Percentiles rank a stretch among this genome's conserved stretches.
Evolutionary conservation across 768 basidiomycete species (phyloP).

Genomic region (Pleurotus ostreatus): DNA sequence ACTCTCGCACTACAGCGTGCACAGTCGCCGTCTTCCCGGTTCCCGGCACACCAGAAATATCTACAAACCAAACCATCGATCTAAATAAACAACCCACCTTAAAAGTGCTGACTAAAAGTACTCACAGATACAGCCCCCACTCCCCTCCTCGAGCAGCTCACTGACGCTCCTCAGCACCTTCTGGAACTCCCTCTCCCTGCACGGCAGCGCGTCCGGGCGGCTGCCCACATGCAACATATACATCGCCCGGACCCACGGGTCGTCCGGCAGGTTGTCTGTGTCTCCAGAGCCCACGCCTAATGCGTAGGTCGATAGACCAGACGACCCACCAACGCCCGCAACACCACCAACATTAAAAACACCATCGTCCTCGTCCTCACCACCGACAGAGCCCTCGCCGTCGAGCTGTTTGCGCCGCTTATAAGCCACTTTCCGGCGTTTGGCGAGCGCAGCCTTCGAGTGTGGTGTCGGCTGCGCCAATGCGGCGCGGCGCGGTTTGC

Average conservation of each 20-base stretch:
- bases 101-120: too few relatives aligned
- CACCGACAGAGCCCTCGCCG: conserved; percentile 16
- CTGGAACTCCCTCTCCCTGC: conserved; percentile 81
- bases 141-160: conserved; percentile 86
- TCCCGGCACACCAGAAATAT: conserved; percentile 98
- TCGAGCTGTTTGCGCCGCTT: conserved; percentile 17
- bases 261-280: conserved; percentile 53
- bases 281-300: conserved; percentile 17
- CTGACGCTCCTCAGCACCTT: conserved; percentile 73
- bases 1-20: conserved; percentile 84
- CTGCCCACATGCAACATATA: conserved; percentile 91
- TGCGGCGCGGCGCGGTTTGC: conserved; percentile 15
- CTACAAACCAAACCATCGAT: conserved; percentile 31
- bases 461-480: conserved; percentile 69
- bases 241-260: conserved; percentile 87
- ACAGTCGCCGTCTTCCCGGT: conserved; percentile 99
- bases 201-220: conserved; percentile 85
- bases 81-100: too few relatives aligned
- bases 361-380: conserved; percentile 1
- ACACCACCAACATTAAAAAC: too few relatives aligned
- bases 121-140: conserved; percentile 93
- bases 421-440: conserved; percentile 31
- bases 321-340: too few relatives aligned
- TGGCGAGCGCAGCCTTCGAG: conserved; percentile 60
- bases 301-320: not conserved